These are phyloP conservation scores for Aaosphaeria pasadenensis DNA, from an alignment of 2,329 filamentous ascomycete genomes.

Conservation along the genomic window DNA sequence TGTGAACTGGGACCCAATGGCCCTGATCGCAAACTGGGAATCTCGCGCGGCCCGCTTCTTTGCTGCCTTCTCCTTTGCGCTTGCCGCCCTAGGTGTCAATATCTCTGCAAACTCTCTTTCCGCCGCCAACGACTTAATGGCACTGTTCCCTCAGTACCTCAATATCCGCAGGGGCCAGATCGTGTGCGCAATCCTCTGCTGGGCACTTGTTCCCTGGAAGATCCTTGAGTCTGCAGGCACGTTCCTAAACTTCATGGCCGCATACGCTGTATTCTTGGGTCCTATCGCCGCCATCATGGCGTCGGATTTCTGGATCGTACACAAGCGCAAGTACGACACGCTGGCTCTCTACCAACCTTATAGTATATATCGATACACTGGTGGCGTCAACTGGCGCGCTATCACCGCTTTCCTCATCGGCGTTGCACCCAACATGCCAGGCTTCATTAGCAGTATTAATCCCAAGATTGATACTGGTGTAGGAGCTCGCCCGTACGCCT, in stretches of 20 bases:
- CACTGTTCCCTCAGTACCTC: constrained; percentile 51
- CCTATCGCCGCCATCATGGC: constrained; percentile 62
- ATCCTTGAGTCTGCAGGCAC: constrained; percentile 42
- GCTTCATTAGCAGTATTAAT: constrained; percentile 48
- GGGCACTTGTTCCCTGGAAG: constrained; percentile 47
- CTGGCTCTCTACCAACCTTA: constrained; percentile 52
- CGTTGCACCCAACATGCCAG: constrained; percentile 57
- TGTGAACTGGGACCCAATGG: constrained; percentile 44
- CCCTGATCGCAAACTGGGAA: constrained; percentile 37
- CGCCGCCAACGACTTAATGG: constrained; percentile 54
- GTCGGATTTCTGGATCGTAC: constrained; percentile 60
- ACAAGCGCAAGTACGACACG: constrained; percentile 47
- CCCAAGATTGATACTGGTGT: constrained; percentile 39
- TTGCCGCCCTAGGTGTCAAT: constrained; percentile 53
- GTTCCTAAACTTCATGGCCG: constrained; percentile 61
- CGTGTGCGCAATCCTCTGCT: constrained; percentile 43
- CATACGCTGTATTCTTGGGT: constrained; percentile 63
- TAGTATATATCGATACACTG: constrained; percentile 51
- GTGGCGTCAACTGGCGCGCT: constrained; percentile 59
- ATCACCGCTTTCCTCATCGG: constrained; percentile 56
- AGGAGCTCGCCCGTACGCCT: constrained; percentile 57
- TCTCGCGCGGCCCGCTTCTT: constrained; percentile 41
- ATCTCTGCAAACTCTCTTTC: constrained; percentile 53
- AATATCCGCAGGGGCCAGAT: constrained; percentile 51
- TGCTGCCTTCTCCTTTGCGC: constrained; percentile 42